Percentiles rank a stretch among this genome's conserved stretches.
phyloP scores from a whole-genome alignment of 768 basidiomycete species.

The Trametes cubensis region DNA sequence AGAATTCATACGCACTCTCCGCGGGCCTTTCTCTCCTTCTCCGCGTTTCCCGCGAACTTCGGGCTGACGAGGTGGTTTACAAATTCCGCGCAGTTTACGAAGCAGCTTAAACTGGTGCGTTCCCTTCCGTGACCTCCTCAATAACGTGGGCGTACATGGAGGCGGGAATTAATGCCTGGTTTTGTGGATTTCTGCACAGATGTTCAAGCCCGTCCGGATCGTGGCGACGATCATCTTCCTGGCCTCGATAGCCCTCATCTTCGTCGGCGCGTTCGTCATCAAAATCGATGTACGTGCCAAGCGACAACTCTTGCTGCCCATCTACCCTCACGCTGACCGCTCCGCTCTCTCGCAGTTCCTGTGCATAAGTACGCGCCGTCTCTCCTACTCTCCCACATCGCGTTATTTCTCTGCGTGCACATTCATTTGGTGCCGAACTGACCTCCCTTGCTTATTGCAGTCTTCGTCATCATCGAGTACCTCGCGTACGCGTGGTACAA shows the following conservation, averaged over 20 bases:
- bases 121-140: too few species aligned
- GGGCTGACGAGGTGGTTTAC: constrained; percentile 11
- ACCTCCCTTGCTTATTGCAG: constrained; percentile 39
- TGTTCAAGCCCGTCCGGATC: constrained; percentile 93
- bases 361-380: constrained; percentile 58
- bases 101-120: constrained; percentile 78
- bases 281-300: constrained; percentile 59
- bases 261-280: constrained; percentile 84
- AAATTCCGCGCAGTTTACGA: constrained; percentile 67
- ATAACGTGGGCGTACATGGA: too few species aligned
- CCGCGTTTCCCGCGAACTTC: background rate
- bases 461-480: constrained; percentile 91
- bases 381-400: too few species aligned
- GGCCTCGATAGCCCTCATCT: constrained; percentile 77
- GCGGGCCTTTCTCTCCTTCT: too few species aligned
- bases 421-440: too few species aligned
- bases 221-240: constrained; percentile 80
- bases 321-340: too few species aligned
- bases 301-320: too few species aligned
- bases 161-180: too few species aligned
- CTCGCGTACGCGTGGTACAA: constrained; percentile 91
- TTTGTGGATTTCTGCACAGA: constrained; percentile 46
- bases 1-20: too few species aligned
- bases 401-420: background rate
- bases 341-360: constrained; percentile 54